phyloP scores from a whole-genome alignment of 2,329 filamentous ascomycete species.

The Hirsutella rhossiliensis region DNA sequence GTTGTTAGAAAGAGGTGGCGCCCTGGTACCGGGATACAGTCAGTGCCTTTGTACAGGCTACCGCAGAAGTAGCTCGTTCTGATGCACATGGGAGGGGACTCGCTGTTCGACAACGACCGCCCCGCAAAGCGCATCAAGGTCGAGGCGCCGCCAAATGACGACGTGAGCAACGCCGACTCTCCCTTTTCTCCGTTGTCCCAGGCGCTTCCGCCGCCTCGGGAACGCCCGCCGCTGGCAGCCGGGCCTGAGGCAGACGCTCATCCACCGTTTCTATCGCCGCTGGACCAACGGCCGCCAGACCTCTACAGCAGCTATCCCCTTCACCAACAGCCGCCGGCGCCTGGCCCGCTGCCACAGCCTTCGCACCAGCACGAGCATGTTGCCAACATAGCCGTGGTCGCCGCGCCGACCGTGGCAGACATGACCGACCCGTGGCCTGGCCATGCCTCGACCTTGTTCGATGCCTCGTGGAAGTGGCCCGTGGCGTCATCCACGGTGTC shows the following conservation, averaged over 20 bases:
- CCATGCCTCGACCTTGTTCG: background rate
- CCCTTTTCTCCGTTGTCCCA: background rate
- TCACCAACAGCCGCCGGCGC: background rate
- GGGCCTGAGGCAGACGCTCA: background rate
- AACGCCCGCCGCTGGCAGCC: background rate
- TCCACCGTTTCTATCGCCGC: no score
- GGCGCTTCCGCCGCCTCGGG: background rate
- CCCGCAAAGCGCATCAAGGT: conserved; percentile 12
- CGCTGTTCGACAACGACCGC: conserved; percentile 3
- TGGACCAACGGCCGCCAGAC: no score
- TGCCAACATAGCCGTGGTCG: background rate
- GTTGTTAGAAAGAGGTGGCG: no score
- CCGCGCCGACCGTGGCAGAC: background rate
- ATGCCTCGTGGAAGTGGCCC: conserved; percentile 5
- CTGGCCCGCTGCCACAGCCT: background rate
- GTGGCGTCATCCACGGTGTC: background rate
- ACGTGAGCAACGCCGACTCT: background rate
- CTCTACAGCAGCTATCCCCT: no score
- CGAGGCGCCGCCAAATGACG: conserved; percentile 1
- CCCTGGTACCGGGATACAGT: no score
- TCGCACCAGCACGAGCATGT: background rate
- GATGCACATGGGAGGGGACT: conserved; percentile 7
- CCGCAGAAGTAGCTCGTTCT: background rate
- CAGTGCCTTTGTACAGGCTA: no score
- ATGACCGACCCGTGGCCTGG: background rate